phyloP scores from a whole-genome alignment of 805 yeast species.

The Sugiyamaella valdiviana region DNA sequence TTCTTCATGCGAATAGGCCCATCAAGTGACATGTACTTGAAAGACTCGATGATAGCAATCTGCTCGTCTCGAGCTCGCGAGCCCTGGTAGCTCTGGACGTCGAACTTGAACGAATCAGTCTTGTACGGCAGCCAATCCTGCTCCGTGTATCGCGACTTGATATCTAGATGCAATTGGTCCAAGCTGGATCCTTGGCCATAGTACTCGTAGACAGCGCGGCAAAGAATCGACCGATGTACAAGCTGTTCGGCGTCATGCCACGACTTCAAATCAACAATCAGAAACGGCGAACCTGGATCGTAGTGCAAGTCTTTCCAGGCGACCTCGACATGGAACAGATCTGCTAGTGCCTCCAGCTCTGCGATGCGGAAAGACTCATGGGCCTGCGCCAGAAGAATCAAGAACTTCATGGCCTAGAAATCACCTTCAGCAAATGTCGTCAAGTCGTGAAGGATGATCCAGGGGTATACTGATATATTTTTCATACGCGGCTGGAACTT shows the following conservation, averaged over 20 bases:
- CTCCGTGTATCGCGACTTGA: constrained; percentile 32
- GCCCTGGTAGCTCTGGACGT: constrained; percentile 72
- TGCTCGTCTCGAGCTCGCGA: constrained; percentile 47
- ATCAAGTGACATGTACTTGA: constrained; percentile 59
- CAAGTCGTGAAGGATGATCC: neutral
- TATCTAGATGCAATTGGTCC: constrained; percentile 51
- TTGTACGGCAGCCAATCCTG: constrained; percentile 34
- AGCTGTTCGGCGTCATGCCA: constrained; percentile 63
- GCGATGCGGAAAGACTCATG: constrained; percentile 73
- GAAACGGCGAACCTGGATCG: constrained; percentile 56
- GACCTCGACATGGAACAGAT: constrained; percentile 41
- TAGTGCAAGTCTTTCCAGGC: constrained; percentile 38
- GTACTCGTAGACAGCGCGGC: constrained; percentile 72
- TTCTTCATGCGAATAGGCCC: constrained; percentile 75
- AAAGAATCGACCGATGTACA: constrained; percentile 60
- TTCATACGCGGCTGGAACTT: neutral
- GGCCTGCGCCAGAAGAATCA: constrained; percentile 80
- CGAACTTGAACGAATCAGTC: constrained; percentile 66
- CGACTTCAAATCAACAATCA: constrained; percentile 56
- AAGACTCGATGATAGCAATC: constrained; percentile 61
- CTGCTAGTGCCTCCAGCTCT: constrained; percentile 81
- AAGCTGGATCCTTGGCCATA: constrained; percentile 67
- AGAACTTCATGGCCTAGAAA: constrained; percentile 41
- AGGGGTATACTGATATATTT: too few species aligned
- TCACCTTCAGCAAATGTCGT: too few species aligned